Conservation (phyloP, 1,284 basidiomycete species). For the Afroboletus lepidellus region DNA sequence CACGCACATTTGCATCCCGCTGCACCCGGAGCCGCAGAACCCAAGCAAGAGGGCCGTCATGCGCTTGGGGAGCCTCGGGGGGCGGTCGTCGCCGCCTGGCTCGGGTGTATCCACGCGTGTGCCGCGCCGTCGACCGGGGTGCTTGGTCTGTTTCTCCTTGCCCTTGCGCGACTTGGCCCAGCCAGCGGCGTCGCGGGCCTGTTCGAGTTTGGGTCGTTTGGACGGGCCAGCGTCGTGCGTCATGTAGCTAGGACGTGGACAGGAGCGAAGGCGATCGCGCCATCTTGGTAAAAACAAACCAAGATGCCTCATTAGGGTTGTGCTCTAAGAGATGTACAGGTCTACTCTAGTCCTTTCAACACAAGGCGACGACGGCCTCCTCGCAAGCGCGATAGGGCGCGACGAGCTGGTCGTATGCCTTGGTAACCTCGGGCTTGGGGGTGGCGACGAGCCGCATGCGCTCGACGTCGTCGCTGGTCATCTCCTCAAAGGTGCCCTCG, state of each 20-base stretch:
- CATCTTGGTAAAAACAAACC: constrained; percentile 7
- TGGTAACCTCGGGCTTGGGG: constrained; percentile 1
- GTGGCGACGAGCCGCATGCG: constrained; percentile 7
- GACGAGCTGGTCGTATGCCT: constrained; percentile 4
- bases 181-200: constrained; percentile 13
- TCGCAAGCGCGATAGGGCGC: constrained; percentile 3
- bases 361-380: constrained; percentile 2
- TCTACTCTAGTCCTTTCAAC: not conserved
- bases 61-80: constrained; percentile 66
- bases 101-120: constrained; percentile 31
- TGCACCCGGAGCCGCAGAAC: constrained; percentile 81
- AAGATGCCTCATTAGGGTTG: constrained; percentile 15
- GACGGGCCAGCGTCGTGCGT: not conserved
- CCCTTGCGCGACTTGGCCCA: constrained; percentile 25
- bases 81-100: constrained; percentile 27
- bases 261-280: not conserved
- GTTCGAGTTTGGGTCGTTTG: constrained; percentile 17
- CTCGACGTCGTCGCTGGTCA: not conserved
- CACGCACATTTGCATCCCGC: constrained; percentile 93
- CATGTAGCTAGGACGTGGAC: constrained; percentile 3
- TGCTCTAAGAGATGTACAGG: too few species aligned
- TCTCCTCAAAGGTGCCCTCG: constrained; percentile 1
- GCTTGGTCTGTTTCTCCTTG: constrained; percentile 34
- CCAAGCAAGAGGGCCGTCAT: constrained; percentile 73
- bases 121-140: constrained; percentile 33